phyloP scores from a whole-genome alignment of 257 asterid species.

The Rehmannia glutinosa region DNA sequence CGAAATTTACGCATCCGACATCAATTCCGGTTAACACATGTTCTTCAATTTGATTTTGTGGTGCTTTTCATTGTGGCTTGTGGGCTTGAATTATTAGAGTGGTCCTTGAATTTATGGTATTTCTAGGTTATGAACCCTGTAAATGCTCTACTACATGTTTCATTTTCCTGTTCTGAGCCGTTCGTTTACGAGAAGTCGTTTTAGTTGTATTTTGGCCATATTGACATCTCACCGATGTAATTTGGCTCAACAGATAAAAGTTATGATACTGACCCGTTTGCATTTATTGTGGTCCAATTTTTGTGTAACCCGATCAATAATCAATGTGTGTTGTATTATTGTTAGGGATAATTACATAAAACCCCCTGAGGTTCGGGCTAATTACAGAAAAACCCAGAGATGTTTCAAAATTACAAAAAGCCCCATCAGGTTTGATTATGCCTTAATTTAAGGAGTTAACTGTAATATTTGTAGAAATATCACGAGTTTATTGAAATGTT shows the following conservation, averaged over 20 bases:
- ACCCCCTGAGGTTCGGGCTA: no score
- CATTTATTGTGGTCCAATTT: not conserved
- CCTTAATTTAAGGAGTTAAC: no score
- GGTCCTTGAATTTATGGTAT: slow-evolving; percentile 9
- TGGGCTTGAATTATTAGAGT: not conserved
- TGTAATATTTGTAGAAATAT: no score
- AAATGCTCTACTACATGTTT: not conserved
- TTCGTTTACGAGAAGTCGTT: slow-evolving; percentile 2
- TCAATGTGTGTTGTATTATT: no score
- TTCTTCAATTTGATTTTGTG: not conserved
- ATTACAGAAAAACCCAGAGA: no score
- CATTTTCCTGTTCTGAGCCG: slow-evolving; percentile 1
- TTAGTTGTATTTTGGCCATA: not conserved
- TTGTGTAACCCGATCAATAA: not conserved
- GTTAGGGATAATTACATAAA: no score
- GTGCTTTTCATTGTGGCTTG: not conserved
- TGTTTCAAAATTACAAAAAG: no score
- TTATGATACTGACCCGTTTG: not conserved
- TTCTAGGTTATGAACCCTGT: not conserved
- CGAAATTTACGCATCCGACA: not conserved
- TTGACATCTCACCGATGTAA: not conserved
- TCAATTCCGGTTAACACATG: not conserved
- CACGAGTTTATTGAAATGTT: no score
- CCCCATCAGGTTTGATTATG: no score
- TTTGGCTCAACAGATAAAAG: not conserved